phyloP scores from a whole-genome alignment of 148 eudicot genomes.

The Vaccinium corymbosum region DNA sequence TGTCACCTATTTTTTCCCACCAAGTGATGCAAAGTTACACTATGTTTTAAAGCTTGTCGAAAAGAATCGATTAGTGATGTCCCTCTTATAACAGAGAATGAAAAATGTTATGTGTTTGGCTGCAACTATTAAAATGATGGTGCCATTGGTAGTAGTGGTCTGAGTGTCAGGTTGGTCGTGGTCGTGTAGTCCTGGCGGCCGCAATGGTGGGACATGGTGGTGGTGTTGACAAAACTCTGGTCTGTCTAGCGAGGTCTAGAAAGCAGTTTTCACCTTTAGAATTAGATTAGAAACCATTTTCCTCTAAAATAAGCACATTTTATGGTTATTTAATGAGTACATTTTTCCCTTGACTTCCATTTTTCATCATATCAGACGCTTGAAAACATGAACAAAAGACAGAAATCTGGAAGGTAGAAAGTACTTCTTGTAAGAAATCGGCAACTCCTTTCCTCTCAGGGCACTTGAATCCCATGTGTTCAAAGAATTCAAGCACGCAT shows the following conservation, averaged over 20 bases:
- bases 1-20: slow-evolving; percentile 54
- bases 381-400: background rate
- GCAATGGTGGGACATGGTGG: background rate
- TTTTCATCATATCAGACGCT: background rate
- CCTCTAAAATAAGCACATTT: background rate
- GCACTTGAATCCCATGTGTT: slow-evolving; percentile 77
- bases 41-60: background rate
- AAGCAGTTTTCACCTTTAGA: background rate
- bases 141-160: background rate
- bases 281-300: background rate
- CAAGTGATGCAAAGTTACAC: background rate
- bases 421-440: slow-evolving; percentile 89
- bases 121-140: background rate
- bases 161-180: background rate
- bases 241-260: background rate
- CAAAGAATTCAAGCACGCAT: slow-evolving; percentile 77
- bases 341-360: background rate
- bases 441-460: slow-evolving; percentile 91
- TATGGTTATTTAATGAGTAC: too few species aligned
- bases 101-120: background rate
- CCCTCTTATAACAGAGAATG: background rate
- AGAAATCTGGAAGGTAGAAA: background rate
- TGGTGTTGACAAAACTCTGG: background rate
- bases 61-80: background rate
- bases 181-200: background rate